phyloP scores from a whole-genome alignment of 768 basidiomycete genomes.

The Mycena leptocephala region DNA sequence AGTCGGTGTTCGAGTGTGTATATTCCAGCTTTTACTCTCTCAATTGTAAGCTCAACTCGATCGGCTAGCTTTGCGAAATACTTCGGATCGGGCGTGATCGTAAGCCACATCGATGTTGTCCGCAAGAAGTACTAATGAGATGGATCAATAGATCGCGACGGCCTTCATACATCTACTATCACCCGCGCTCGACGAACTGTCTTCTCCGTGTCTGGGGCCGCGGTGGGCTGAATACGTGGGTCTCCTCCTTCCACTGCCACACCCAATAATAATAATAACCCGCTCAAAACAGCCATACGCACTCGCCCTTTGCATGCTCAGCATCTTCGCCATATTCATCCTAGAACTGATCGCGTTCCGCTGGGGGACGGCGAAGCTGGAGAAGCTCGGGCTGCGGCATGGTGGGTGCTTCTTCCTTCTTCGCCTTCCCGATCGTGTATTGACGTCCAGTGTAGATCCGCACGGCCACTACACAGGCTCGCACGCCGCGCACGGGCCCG shows the following conservation, averaged over 20 bases:
- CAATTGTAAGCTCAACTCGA: neutral
- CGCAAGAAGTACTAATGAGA: no score
- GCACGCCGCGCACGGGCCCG: constrained; percentile 83
- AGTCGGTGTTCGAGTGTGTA: constrained; percentile 68
- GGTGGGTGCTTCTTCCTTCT: constrained; percentile 60
- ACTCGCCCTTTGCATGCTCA: constrained; percentile 84
- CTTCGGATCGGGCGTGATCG: constrained; percentile 93
- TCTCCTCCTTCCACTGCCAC: constrained; percentile 34
- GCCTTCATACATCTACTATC: constrained; percentile 90
- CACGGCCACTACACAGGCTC: constrained; percentile 77
- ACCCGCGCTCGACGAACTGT: constrained; percentile 82
- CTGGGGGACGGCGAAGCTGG: constrained; percentile 84
- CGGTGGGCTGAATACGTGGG: constrained; percentile 87
- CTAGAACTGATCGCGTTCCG: constrained; percentile 92
- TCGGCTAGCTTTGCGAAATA: constrained; percentile 84
- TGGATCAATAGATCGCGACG: constrained; percentile 91
- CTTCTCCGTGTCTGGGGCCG: constrained; percentile 79
- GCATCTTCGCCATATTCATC: constrained; percentile 90
- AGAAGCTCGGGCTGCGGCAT: constrained; percentile 74
- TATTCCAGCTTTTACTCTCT: neutral
- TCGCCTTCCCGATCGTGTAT: constrained; percentile 3
- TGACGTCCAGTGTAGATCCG: constrained; percentile 59
- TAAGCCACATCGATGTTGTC: no score
- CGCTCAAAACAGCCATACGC: constrained; percentile 81
- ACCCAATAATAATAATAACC: neutral